Evolutionary conservation across 2,329 filamentous ascomycete species (phyloP), one percentile per base, ranked within the genome.

Genomic region (Xylaria sp.): DNA sequence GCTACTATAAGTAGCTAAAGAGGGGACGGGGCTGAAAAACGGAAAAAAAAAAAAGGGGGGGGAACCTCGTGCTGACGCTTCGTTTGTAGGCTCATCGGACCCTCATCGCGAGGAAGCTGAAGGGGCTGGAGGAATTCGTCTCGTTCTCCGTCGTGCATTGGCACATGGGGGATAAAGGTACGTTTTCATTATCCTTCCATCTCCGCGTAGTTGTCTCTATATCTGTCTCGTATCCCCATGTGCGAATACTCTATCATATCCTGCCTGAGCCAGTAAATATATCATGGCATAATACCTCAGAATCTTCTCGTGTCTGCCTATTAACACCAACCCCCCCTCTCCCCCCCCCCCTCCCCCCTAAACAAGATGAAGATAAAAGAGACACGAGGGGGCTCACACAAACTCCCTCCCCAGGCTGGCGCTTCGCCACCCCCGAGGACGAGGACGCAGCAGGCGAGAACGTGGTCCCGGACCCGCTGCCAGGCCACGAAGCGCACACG

Each of bases 111-210:
- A 87, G 95, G 65, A 91, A 93, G 78, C 86, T 99, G 75, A 99
- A 98, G 83, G 96, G 95, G 0, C 85, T 99, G 0, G 92, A 98
- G 74, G 90, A 96, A 63, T 86, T 96, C 71, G 90, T 99, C 72
- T 85, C 86, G 22, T 88, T 84, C 72, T 96, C 93, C 0, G 89
- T 88, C n/a, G 94, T 97, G 60, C 94, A 97, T 81, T 98, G 94
- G 95, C 90, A 97, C 74, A 89, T 98, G 82, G 85, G 79, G 31
- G 77, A 89, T 51, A 82, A 84, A 36, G 88, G 80, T 82, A 71
- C n/a, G 75, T 74, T 39, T 29, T n/a, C 5, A n/a, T 11, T 22
- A 10, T 20, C 7, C 49, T 39, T 6, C 10, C 9, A 5, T 44
- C 17, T 22, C n/a, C 6, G 17, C 39, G 1, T 9, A 20, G 42